These are phyloP conservation scores for Rosa hybrid DNA, from an alignment of 331 rosid genomes.

Conservation along the genomic window DNA sequence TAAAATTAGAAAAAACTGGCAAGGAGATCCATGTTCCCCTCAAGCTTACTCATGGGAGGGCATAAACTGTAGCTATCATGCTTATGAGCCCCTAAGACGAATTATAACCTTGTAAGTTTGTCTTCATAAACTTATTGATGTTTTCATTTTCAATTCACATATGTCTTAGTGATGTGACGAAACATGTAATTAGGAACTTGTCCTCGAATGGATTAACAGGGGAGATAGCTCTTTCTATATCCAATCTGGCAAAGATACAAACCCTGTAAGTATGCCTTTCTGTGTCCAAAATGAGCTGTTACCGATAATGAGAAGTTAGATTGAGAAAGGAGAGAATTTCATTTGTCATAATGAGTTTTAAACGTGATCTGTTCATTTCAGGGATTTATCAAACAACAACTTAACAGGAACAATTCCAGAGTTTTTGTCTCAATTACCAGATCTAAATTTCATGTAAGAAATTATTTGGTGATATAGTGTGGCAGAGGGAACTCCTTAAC, in stretches of 20 bases:
- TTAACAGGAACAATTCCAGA: slow-evolving; percentile 31
- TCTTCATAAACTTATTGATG: neutral
- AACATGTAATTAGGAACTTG: slow-evolving; percentile 17
- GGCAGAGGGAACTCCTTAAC: neutral
- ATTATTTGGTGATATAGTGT: neutral
- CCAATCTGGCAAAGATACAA: slow-evolving; percentile 13
- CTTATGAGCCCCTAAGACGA: neutral
- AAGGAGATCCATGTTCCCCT: slow-evolving; percentile 37
- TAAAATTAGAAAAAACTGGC: slow-evolving; percentile 19
- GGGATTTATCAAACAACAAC: slow-evolving; percentile 40
- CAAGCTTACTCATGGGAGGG: slow-evolving; percentile 31
- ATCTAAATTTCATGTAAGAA: slow-evolving; percentile 20
- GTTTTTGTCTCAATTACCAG: slow-evolving; percentile 27
- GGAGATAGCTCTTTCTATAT: slow-evolving; percentile 25
- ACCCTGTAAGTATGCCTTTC: slow-evolving; percentile 22
- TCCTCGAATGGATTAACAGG: slow-evolving; percentile 33
- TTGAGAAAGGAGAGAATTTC: neutral
- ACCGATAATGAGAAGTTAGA: neutral
- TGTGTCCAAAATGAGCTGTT: neutral
- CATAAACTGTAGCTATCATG: slow-evolving; percentile 8
- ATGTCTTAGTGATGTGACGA: neutral
- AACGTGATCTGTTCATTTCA: neutral
- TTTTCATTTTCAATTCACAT: neutral
- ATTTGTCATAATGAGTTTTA: neutral
- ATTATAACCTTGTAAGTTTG: slow-evolving; percentile 22